Base-by-base conservation (phyloP, 1,139 yeast genomes). In the Geotrichum cucujoidarum region DNA sequence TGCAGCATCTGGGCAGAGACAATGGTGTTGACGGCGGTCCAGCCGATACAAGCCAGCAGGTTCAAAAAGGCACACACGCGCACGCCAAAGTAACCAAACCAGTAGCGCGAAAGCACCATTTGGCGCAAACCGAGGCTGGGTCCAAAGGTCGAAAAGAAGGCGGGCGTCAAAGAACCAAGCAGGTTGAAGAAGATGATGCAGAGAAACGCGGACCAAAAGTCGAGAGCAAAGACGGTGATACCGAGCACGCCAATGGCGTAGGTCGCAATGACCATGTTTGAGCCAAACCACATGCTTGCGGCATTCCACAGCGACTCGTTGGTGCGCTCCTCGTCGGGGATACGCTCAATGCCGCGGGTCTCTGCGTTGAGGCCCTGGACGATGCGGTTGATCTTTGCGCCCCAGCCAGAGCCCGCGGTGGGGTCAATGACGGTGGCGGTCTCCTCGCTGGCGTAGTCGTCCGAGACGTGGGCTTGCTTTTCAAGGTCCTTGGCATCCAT, bases 1-100 rank as follows among this genome's bases (percentile, higher is more conserved):
- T 83, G 81, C 57, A 89, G 73, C 61, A 89, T 73, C 65, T 87
- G 95, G 21, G 96, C 95, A 31, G 94, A 81, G 24, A 89, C 84
- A 79, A 89, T 86, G 55, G 88, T 85, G 68, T 89, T 90, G 41
- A 88, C 94, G 16, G 95, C 87, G 67, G 95, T 89, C 97, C 97
- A 89, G 56, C 97, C 97, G 55, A 89, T 77, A 76, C 96, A 87
- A 14, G 95, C 94, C 60, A 89, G 67, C 60, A 82, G 78, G 64
- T 89, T 89, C 61, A 89, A 74, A 38, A 83, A 65, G 16, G 95
- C 83, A 62, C 89, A 85, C 50, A 89, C 73, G 64, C 95, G 77
- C 68, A 85, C 82, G 44, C 85, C 81, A 40, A 73, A 66, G 64
- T 82, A 80, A 58, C 97, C 97, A 59, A 83, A 75, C 62, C 89